A percentile compares a stretch with the other conserved stretches of the same genome.
Conservation (phyloP, 78 protist genomes). For the Tieghemostelium lacteum region DNA sequence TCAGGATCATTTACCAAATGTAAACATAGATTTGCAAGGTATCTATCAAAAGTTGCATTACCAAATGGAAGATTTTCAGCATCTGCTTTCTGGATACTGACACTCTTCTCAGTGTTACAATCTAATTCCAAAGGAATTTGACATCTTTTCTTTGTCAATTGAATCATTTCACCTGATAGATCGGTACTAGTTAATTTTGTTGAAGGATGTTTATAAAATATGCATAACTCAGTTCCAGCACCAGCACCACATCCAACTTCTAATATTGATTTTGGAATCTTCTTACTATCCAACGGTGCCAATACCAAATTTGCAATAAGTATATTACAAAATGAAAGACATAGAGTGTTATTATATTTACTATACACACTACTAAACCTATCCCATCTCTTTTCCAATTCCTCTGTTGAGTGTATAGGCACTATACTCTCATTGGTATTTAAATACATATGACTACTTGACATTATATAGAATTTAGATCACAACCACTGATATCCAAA, state of each 20-base stretch:
- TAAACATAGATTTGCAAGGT: conserved; percentile 36
- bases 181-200: not conserved
- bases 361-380: conserved; percentile 9
- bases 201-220: not conserved
- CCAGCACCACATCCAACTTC: conserved; percentile 76
- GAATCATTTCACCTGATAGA: conserved; percentile 41
- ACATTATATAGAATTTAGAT: too few relatives aligned
- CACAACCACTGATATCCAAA: too few relatives aligned
- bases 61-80: conserved; percentile 41
- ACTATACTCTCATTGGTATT: not conserved
- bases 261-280: not conserved
- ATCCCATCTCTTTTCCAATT: conserved; percentile 54
- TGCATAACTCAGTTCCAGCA: conserved; percentile 12
- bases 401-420: not conserved
- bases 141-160: conserved; percentile 1
- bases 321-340: conserved; percentile 13
- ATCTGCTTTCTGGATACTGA: conserved; percentile 5
- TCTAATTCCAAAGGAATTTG: not conserved
- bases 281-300: not conserved
- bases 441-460: too few relatives aligned
- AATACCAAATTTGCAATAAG: conserved; percentile 25
- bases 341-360: conserved; percentile 9
- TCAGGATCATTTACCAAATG: conserved; percentile 59
- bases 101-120: not conserved
- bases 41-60: conserved; percentile 35